phyloP scores from a whole-genome alignment of 202 grass and related monocot genomes.

The Eragrostis tef region DNA sequence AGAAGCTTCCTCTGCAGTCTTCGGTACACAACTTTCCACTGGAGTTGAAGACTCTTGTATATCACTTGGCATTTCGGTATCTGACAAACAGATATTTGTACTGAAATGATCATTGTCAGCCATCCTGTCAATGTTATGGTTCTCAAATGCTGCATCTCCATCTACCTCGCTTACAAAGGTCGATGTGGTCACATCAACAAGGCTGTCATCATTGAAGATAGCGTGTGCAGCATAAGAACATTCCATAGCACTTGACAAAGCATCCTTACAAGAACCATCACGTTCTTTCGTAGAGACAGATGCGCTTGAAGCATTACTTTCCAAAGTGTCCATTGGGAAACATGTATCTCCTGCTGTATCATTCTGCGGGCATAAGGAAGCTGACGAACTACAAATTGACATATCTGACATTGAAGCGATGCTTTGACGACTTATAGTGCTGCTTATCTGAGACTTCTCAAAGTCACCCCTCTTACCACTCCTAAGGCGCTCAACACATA shows the following conservation, averaged over 20 bases:
- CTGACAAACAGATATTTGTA: slow-evolving; percentile 43
- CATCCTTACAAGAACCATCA: slow-evolving; percentile 47
- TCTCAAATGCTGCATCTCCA: slow-evolving; percentile 40
- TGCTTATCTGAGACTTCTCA: slow-evolving; percentile 52
- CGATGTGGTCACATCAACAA: slow-evolving; percentile 35
- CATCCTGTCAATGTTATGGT: slow-evolving; percentile 29
- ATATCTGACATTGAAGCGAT: slow-evolving; percentile 73
- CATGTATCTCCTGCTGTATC: slow-evolving; percentile 51
- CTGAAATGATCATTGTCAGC: slow-evolving; percentile 45
- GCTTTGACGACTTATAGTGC: slow-evolving; percentile 64
- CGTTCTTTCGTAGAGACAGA: slow-evolving; percentile 27
- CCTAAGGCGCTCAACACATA: slow-evolving; percentile 54
- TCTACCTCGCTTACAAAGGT: slow-evolving; percentile 30
- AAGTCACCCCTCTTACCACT: slow-evolving; percentile 62
- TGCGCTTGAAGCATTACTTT: slow-evolving; percentile 50
- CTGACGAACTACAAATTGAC: slow-evolving; percentile 69
- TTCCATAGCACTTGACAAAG: slow-evolving; percentile 47
- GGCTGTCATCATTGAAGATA: slow-evolving; percentile 44
- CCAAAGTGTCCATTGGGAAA: slow-evolving; percentile 46
- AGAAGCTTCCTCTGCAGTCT: slow-evolving; percentile 50
- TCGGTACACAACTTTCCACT: slow-evolving; percentile 39
- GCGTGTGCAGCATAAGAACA: slow-evolving; percentile 48
- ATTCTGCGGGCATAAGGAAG: slow-evolving; percentile 57
- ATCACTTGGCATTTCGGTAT: slow-evolving; percentile 46
- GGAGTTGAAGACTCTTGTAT: slow-evolving; percentile 30